Evolutionary conservation across 768 basidiomycete species (phyloP), one percentile per base, ranked within the genome.

Genomic region (Multifurca ochricompacta): DNA sequence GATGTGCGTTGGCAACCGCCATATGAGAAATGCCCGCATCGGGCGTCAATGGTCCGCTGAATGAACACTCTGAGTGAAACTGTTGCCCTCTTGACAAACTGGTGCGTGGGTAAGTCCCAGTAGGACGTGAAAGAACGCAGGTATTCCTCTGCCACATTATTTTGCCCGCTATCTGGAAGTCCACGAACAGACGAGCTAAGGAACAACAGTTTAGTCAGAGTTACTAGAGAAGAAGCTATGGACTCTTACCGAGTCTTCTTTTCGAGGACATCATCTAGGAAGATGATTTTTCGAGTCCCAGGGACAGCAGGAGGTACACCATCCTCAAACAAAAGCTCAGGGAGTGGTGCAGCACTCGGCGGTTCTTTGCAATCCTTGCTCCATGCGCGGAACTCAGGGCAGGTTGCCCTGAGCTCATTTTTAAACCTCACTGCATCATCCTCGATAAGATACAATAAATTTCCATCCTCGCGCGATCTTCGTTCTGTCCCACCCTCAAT

Each of bases 401-500:
- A 58, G 16, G 49, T 48, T 35, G 13, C 39, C 16, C 59, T 51
- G 16, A 58, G 44, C 19, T 44, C 41, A 4, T 36, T 40, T 27
- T 52, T 52, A 35, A 59, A 30, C 9, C 4, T 28, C 25, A 16
- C 32, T 0, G 54, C 48, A 9, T 51, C 54, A 8, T 43, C 31
- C 30, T 59, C 54, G 16, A 59, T 48, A 11, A 10, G 48, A 25
- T 23, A 43, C 1, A 59, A n/a, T 3, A 59, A 3, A 18, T 70
- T 65, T 13, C 73, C 70, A 0, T 34, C 25, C 3, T 27, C 25
- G 6, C 54, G 43, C 4, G 81, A 73, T 0, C 76, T 69, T 2
- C 80, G 82, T 25, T 77, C 71, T 5, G 82, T 67, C 10, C 75
- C 71, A 10, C 35, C 59, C 3, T 66, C 62, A 0, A 87, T 62